phyloP scores from a whole-genome alignment of 2,329 filamentous ascomycete genomes.

The Tothia fuscella region DNA sequence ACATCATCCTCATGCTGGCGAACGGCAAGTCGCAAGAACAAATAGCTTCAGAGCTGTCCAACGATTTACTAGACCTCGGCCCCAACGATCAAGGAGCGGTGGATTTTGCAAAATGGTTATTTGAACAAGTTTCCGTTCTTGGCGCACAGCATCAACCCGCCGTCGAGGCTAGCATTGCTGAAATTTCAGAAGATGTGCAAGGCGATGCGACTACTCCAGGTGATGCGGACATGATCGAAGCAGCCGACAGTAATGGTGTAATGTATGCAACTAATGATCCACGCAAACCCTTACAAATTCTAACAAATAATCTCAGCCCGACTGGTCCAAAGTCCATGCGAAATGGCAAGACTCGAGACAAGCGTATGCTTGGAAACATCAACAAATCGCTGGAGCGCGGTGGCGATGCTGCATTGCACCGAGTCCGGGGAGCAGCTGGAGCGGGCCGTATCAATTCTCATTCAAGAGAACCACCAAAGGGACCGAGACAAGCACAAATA shows the following conservation, averaged over 20 bases:
- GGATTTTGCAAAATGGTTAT: constrained; percentile 88
- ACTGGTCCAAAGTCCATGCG: constrained; percentile 95
- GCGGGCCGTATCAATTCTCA: constrained; percentile 75
- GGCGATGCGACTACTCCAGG: background rate
- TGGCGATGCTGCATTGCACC: constrained; percentile 64
- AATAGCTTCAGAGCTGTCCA: constrained; percentile 76
- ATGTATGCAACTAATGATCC: constrained; percentile 9
- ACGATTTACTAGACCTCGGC: constrained; percentile 70
- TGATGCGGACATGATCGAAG: constrained; percentile 12
- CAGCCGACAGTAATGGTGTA: constrained; percentile 1
- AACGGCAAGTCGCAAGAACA: constrained; percentile 90
- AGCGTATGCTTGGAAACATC: constrained; percentile 76
- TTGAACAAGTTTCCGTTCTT: constrained; percentile 64
- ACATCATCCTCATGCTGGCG: constrained; percentile 92
- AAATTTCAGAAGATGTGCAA: constrained; percentile 7
- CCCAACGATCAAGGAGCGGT: constrained; percentile 72
- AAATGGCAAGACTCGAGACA: constrained; percentile 49
- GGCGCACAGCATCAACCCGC: constrained; percentile 49
- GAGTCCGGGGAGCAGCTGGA: constrained; percentile 58
- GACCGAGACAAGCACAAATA: constrained; percentile 45
- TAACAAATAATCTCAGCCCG: constrained; percentile 45
- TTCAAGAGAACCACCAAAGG: constrained; percentile 51
- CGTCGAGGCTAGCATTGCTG: background rate
- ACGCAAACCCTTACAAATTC: constrained; percentile 5
- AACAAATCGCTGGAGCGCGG: constrained; percentile 71